Evolutionary conservation across 768 basidiomycete genomes (phyloP), one percentile per base, ranked within the genome.

Genomic region (Amanita muscaria): DNA sequence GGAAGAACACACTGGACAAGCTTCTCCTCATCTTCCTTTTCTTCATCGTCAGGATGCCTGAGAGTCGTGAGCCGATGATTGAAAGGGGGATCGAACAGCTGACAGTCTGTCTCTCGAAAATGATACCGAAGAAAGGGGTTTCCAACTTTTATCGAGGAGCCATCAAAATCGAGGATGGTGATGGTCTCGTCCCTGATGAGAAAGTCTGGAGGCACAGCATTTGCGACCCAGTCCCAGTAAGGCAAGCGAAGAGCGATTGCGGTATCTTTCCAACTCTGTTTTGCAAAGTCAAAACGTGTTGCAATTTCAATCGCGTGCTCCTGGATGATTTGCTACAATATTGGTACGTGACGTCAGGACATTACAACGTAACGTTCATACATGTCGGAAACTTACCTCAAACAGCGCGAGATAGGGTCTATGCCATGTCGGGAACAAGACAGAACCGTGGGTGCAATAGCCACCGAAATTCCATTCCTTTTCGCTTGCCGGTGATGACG

Each of bases 401-500:
- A 66, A 68, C 1, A 76, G 58, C 31, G 66, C 52, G 19, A 77
- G 54, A 50, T 77, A 77, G 1, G 74, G 72, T 39, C 77, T 57
- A 51, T 79, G 76, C 70, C 72, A 77, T 9, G 43, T 44, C 4
- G 43, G 74, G 61, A 77, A 77, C 5, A 77, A 58, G 8, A 70
- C 63, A 2, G 67, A 68, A 7, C 70, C 70, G 52, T 79, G 77
- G 12, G 66, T 67, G 52, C 76, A 79, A 52, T 78, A 77, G 4
- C 76, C 76, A 12, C 62, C 58, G 60, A 61, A 67, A 2, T 21
- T 37, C 36, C 27, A 39, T 18, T 54, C 49, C 0, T 50, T 44
- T 14, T 53, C 43, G 1, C 64, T n/a, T n/a, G n/a, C n/a, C n/a
- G n/a, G n/a, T n/a, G n/a, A n/a, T n/a, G n/a, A n/a, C n/a, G n/a